Evolutionary conservation across 1,139 yeast species (phyloP).

Genomic region (Scheffersomyces lignicola): DNA sequence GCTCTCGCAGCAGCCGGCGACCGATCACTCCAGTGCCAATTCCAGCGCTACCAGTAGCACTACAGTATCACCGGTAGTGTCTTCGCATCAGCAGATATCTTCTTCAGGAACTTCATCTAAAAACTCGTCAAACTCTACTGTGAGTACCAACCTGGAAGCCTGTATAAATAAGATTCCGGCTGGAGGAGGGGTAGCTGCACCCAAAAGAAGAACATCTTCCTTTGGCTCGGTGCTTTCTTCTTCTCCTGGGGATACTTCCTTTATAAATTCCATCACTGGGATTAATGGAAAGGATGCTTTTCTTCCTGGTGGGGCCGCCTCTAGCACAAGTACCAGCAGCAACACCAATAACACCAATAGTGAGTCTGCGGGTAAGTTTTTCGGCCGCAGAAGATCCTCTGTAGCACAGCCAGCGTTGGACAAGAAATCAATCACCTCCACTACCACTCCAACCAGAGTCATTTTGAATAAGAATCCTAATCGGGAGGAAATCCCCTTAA

Average conservation of each 20-base stretch:
- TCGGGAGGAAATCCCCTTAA: constrained; percentile 35
- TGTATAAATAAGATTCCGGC: constrained; percentile 22
- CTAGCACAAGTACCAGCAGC: constrained; percentile 1
- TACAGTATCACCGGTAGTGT: constrained; percentile 4
- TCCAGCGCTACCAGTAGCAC: constrained; percentile 1
- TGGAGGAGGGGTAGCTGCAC: constrained; percentile 14
- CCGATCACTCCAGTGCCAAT: background rate
- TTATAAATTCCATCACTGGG: background rate
- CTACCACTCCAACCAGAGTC: constrained; percentile 22
- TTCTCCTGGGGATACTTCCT: background rate
- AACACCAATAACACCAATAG: no score
- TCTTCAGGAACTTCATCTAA: constrained; percentile 13
- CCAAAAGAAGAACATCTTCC: constrained; percentile 1
- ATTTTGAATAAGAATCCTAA: constrained; percentile 50
- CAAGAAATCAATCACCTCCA: constrained; percentile 8
- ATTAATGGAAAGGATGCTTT: background rate
- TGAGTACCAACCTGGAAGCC: constrained; percentile 20
- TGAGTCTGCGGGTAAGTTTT: constrained; percentile 5
- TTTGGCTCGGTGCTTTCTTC: constrained; percentile 2
- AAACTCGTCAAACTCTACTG: constrained; percentile 18
- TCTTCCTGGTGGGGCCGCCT: background rate
- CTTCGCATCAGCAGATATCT: constrained; percentile 12
- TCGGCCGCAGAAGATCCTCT: constrained; percentile 14
- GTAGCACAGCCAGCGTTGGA: constrained; percentile 1
- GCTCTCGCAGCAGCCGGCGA: constrained; percentile 4